Base-by-base conservation (phyloP, 2,329 filamentous ascomycete species). In the Scedosporium dehoogii region DNA sequence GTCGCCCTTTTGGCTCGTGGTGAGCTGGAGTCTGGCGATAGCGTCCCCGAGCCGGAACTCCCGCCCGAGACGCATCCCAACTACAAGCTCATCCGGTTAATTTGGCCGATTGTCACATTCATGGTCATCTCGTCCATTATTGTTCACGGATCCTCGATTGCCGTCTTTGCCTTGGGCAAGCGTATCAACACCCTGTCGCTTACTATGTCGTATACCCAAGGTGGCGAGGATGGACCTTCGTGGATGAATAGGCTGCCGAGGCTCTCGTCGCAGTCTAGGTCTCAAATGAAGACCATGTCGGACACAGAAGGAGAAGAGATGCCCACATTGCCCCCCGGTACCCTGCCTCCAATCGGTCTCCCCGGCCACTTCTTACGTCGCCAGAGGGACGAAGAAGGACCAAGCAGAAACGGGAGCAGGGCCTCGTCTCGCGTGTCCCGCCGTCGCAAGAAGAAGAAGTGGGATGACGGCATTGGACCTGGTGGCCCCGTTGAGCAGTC, bases 101-200 rank as follows among this genome's bases (percentile, higher is more conserved):
- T 99, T 58, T 99, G 94, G 94, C 94, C 94, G 0, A 92, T 99
- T 63, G 91, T 90, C 0, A 91, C 91, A 0, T 99, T 99, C 74
- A 79, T 99, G 70, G 93, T 99, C 64, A 90, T 99, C 61, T 83
- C 90, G 3, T 99, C 94, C 12, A 99, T 99, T 69, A 76, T 97
- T 44, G 91, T 99, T 1, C 94, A 99, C 70, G 94, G 94, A 23
- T 97, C 94, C n/a, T 97, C 94, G 0, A 89, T 99, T 68, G 94
- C 94, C 4, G 94, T 99, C 7, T 99, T 99, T 70, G 97, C 94
- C 0, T 84, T 99, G 1, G 94, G 94, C 69, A 99, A 97, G 75
- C 92, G 90, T 65, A 99, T 99, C 83, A 97, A 97, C 76, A 97
- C 94, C 0, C 77, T 99, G 67, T 92, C 91, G 1, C 81, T 99